Percentiles rank a stretch among this genome's conserved stretches.
phyloP scores from a whole-genome alignment of 2,329 filamentous ascomycete genomes.

The Pyrenophora teres region DNA sequence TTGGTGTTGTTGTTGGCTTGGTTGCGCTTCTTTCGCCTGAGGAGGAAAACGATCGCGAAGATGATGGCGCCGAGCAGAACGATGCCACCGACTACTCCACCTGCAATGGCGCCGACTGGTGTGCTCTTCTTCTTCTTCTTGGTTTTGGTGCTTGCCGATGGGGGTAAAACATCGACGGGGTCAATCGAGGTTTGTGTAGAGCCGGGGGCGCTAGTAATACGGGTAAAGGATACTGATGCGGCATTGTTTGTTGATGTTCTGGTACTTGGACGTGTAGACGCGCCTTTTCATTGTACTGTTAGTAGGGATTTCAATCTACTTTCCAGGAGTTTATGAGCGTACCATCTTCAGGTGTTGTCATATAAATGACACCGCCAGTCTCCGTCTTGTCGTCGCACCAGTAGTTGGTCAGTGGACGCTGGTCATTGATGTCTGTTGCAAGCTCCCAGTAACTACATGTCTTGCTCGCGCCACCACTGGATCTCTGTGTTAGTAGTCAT shows the following conservation, averaged over 20 bases:
- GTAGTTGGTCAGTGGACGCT: slow-evolving; percentile 16
- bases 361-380: slow-evolving; percentile 11
- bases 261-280: neutral
- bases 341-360: slow-evolving; percentile 13
- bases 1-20: neutral
- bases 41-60: slow-evolving; percentile 15
- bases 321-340: neutral
- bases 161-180: neutral
- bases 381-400: slow-evolving; percentile 19
- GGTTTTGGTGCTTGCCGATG: neutral
- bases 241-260: neutral
- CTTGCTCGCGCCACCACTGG: slow-evolving; percentile 7
- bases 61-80: slow-evolving; percentile 17
- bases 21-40: slow-evolving; percentile 16
- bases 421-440: slow-evolving; percentile 14
- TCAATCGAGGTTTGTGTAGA: neutral
- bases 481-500: neutral
- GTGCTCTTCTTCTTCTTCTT: neutral
- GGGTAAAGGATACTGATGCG: slow-evolving; percentile 3
- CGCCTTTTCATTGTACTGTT: neutral
- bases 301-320: neutral
- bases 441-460: slow-evolving; percentile 17
- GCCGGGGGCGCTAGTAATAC: neutral
- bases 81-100: slow-evolving; percentile 26
- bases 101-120: slow-evolving; percentile 24